phyloP scores from a whole-genome alignment of 1,139 yeast genomes.

The Debaryomyces sp. region DNA sequence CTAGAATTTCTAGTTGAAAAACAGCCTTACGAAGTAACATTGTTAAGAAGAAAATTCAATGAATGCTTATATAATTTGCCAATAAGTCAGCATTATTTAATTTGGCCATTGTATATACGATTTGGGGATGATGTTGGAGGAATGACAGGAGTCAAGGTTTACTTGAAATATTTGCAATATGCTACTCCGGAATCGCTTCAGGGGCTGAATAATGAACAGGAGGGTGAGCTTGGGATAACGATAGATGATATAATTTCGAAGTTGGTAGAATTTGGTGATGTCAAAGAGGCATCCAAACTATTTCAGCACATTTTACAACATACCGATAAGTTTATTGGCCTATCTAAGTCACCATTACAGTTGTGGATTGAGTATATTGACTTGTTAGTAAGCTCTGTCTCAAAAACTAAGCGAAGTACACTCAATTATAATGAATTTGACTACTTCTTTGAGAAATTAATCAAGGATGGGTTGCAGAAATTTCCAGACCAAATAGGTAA shows the following conservation, averaged over 20 bases:
- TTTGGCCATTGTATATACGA: constrained; percentile 63
- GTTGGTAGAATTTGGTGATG: constrained; percentile 28
- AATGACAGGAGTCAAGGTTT: constrained; percentile 41
- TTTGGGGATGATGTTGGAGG: constrained; percentile 56
- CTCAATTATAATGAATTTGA: constrained; percentile 23
- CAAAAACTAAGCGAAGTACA: constrained; percentile 13
- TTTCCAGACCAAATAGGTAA: constrained; percentile 66
- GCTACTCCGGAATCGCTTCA: constrained; percentile 16
- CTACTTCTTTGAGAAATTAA: constrained; percentile 23
- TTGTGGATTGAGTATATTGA: constrained; percentile 54
- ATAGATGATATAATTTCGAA: constrained; percentile 23
- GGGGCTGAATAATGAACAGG: constrained; percentile 1
- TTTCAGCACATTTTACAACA: constrained; percentile 16
- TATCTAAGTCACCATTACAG: constrained; percentile 18
- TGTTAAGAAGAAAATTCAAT: constrained; percentile 54
- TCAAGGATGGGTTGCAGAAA: constrained; percentile 38
- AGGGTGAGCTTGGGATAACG: constrained; percentile 10
- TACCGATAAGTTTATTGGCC: constrained; percentile 15
- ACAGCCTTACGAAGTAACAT: constrained; percentile 36
- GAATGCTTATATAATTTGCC: constrained; percentile 54
- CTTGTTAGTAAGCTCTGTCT: constrained; percentile 28
- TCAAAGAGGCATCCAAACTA: constrained; percentile 16
- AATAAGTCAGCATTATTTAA: constrained; percentile 50
- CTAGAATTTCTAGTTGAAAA: constrained; percentile 46
- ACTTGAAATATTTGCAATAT: constrained; percentile 46